A percentile compares a stretch with the other conserved stretches of the same genome.
phyloP scores from a whole-genome alignment of 495 filamentous ascomycete genomes.

The Endocarpon pusillum region DNA sequence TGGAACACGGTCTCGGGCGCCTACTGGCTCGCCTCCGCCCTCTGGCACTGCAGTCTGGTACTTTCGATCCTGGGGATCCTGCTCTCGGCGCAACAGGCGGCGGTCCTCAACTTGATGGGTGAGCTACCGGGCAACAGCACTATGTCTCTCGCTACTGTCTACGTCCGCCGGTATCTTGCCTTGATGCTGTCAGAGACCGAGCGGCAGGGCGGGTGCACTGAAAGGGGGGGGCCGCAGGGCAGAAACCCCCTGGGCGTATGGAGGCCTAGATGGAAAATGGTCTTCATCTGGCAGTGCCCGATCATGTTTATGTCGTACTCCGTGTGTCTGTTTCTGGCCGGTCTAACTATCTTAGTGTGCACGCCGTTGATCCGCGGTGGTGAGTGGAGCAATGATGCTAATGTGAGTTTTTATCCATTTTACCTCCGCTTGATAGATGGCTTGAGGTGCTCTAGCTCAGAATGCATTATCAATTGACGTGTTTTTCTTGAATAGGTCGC shows the following conservation, averaged over 20 bases:
- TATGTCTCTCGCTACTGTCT: background rate
- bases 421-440: background rate
- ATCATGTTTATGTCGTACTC: constrained; percentile 18
- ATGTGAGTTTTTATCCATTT: constrained; percentile 2
- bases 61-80: constrained; percentile 15
- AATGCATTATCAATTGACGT: background rate
- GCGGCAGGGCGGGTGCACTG: background rate
- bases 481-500: constrained; percentile 8
- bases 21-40: constrained; percentile 15
- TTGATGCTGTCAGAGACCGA: constrained; percentile 3
- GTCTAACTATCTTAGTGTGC: constrained; percentile 14
- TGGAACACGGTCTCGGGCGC: constrained; percentile 9
- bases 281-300: constrained; percentile 18
- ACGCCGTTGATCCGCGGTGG: constrained; percentile 10
- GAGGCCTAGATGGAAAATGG: constrained; percentile 12
- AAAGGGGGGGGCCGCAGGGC: background rate
- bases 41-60: constrained; percentile 15
- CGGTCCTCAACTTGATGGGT: constrained; percentile 12
- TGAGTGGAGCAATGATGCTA: constrained; percentile 2
- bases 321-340: constrained; percentile 10
- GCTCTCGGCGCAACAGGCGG: constrained; percentile 10
- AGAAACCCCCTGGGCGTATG: constrained; percentile 2
- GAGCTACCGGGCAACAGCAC: background rate
- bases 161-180: constrained; percentile 3
- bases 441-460: background rate